These are phyloP conservation scores for Wallacemonas sp. DNA, from an alignment of 208 protist genomes.

Conservation along the genomic window DNA sequence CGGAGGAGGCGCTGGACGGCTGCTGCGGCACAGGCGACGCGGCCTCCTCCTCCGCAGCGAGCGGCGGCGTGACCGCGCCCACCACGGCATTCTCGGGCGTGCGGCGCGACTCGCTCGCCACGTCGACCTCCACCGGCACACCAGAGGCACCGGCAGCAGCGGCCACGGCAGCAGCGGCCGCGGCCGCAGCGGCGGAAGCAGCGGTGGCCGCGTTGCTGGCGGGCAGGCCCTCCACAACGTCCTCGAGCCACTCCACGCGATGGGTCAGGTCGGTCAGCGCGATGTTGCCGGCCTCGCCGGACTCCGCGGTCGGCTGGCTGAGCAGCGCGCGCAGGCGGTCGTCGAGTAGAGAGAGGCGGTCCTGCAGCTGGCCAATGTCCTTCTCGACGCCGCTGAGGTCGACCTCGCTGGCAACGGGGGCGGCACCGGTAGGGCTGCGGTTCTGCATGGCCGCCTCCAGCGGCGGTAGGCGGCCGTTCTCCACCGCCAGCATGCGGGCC, in stretches of 20 bases:
- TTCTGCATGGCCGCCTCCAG: conserved; percentile 29
- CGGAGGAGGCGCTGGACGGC: background rate
- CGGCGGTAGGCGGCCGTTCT: conserved; percentile 30
- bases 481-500: conserved; percentile 34
- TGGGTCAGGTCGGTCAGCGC: conserved; percentile 45
- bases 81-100: background rate
- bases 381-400: conserved; percentile 27
- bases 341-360: conserved; percentile 50
- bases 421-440: conserved; percentile 13
- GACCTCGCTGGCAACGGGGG: background rate
- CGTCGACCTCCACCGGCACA: too few relatives aligned
- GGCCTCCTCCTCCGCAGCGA: background rate
- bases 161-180: background rate
- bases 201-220: background rate
- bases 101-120: conserved; percentile 13
- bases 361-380: conserved; percentile 30
- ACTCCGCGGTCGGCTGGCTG: conserved; percentile 20
- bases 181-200: background rate
- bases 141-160: too few relatives aligned
- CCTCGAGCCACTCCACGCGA: conserved; percentile 55
- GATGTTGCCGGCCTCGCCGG: conserved; percentile 14
- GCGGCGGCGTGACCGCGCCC: background rate
- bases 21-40: background rate
- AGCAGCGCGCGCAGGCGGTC: conserved; percentile 49
- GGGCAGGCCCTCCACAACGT: conserved; percentile 40